Conservation (phyloP, 2,329 filamentous ascomycete species). For the Tolypocladium ophioglossoides region DNA sequence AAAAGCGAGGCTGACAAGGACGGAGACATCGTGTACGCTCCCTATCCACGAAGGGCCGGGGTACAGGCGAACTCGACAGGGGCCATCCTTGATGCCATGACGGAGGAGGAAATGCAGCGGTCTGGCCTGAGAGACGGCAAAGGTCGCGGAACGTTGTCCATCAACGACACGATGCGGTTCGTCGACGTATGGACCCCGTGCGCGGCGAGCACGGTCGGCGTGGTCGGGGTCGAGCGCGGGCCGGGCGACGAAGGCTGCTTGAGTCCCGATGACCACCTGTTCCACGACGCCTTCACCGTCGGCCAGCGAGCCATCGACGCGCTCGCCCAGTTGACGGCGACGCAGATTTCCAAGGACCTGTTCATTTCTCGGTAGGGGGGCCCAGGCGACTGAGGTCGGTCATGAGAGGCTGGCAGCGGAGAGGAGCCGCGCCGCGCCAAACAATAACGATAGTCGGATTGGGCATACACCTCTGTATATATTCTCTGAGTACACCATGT, state of each 20-base stretch:
- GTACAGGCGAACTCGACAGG: conserved; percentile 29
- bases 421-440: no score
- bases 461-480: not conserved
- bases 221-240: conserved; percentile 7
- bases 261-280: conserved; percentile 35
- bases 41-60: conserved; percentile 28
- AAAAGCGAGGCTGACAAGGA: conserved; percentile 4
- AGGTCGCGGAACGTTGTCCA: conserved; percentile 28
- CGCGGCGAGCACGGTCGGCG: conserved; percentile 12
- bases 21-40: conserved; percentile 17
- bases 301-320: conserved; percentile 19
- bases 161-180: conserved; percentile 24
- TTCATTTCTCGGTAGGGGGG: conserved; percentile 5
- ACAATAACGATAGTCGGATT: not conserved
- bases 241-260: conserved; percentile 22
- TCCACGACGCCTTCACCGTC: conserved; percentile 40
- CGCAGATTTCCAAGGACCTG: conserved; percentile 11
- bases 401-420: not conserved
- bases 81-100: conserved; percentile 32
- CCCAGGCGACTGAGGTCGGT: not conserved
- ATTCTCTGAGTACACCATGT: not conserved
- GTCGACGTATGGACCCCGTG: conserved; percentile 33
- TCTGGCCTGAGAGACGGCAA: conserved; percentile 29
- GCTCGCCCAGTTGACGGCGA: conserved; percentile 7
- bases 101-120: conserved; percentile 36